phyloP scores from a whole-genome alignment of 805 yeast species.

The Lipomyces sp. region DNA sequence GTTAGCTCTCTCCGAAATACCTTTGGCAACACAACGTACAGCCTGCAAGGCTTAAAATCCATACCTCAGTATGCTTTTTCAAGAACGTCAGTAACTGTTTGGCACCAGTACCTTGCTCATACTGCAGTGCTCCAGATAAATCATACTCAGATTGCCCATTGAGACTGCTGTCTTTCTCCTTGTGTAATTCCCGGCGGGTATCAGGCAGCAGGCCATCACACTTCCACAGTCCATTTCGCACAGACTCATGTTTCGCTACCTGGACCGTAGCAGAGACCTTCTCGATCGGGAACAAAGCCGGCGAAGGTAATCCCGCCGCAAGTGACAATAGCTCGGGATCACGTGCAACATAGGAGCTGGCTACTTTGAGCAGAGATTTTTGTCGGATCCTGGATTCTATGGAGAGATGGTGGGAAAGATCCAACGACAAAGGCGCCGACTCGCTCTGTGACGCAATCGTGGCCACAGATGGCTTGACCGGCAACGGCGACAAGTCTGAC shows the following conservation, averaged over 20 bases:
- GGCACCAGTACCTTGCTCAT: constrained; percentile 84
- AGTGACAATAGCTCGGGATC: constrained; percentile 80
- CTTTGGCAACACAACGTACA: background rate
- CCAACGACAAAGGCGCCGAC: constrained; percentile 49
- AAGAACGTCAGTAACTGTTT: constrained; percentile 68
- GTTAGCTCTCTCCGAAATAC: background rate
- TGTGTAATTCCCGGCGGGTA: constrained; percentile 14
- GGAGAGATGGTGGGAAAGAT: constrained; percentile 74
- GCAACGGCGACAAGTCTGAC: background rate
- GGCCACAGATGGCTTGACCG: background rate
- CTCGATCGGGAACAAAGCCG: constrained; percentile 92
- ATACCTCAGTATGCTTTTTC: constrained; percentile 61
- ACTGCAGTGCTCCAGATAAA: constrained; percentile 85
- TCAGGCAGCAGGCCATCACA: constrained; percentile 61
- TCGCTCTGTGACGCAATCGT: background rate
- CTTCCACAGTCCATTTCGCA: constrained; percentile 73
- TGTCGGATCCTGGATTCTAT: constrained; percentile 76
- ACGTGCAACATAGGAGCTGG: constrained; percentile 68
- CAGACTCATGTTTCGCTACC: constrained; percentile 23
- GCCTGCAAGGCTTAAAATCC: background rate
- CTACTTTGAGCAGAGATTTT: constrained; percentile 81
- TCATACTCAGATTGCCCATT: constrained; percentile 57
- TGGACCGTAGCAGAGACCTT: constrained; percentile 59
- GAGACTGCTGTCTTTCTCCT: constrained; percentile 35
- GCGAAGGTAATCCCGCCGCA: constrained; percentile 93